Conservation (phyloP, 108 stramenopile genomes). For the Cyclotella cryptica region DNA sequence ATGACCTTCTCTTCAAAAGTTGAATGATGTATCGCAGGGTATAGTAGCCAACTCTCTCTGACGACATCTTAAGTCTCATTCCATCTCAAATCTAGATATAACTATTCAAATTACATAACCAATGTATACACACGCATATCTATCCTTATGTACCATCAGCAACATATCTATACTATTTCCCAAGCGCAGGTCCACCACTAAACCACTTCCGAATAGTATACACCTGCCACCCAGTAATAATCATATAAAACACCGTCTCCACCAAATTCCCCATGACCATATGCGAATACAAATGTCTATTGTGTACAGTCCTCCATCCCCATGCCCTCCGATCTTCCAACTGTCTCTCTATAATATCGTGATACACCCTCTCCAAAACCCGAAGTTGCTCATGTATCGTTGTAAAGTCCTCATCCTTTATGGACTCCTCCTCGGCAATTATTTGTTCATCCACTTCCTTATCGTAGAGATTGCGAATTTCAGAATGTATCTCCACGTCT, state of each 20-base stretch:
- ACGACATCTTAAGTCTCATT: too few relatives aligned
- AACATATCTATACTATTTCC: conserved; percentile 45
- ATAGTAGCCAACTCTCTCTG: too few relatives aligned
- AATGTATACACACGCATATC: background rate
- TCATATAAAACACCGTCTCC: conserved; percentile 81
- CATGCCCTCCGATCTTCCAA: conserved; percentile 72
- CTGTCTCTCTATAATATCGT: conserved; percentile 78
- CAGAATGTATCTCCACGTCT: conserved; percentile 57
- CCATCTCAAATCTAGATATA: too few relatives aligned
- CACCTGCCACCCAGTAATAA: conserved; percentile 81
- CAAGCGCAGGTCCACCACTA: conserved; percentile 72
- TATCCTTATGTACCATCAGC: background rate
- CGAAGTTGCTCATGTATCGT: conserved; percentile 64
- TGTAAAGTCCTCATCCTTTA: conserved; percentile 80
- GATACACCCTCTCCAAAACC: conserved; percentile 69
- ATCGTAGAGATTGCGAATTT: conserved; percentile 57
- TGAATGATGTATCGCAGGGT: too few relatives aligned
- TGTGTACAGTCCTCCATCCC: conserved; percentile 69
- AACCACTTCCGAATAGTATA: conserved; percentile 90
- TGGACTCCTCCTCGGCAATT: conserved; percentile 57
- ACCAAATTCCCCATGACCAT: conserved; percentile 83
- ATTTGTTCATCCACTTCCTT: conserved; percentile 68
- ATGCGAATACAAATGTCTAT: conserved; percentile 82
- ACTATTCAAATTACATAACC: background rate
- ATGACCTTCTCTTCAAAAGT: background rate